phyloP scores from a whole-genome alignment of 768 basidiomycete species.

The Lentinula aciculospora region DNA sequence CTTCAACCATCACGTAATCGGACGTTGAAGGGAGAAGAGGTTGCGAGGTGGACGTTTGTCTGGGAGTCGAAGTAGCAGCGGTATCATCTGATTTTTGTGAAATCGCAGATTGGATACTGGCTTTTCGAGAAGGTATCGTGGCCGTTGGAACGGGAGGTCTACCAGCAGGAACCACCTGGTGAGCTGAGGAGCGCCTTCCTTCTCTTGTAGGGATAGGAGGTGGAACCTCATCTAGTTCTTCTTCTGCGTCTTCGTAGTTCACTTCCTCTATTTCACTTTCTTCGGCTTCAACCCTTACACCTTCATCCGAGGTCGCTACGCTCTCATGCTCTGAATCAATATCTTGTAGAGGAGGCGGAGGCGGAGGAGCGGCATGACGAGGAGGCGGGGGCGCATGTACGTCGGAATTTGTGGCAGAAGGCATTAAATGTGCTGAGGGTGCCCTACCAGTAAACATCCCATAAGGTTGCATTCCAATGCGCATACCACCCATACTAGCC shows the following conservation, averaged over 20 bases:
- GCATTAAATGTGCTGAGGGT: conserved; percentile 12
- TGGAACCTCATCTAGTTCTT: conserved; percentile 41
- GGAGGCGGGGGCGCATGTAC: conserved; percentile 24
- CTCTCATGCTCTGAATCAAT: conserved; percentile 44
- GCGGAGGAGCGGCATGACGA: conserved; percentile 22
- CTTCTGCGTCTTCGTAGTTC: conserved; percentile 46
- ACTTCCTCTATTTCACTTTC: conserved; percentile 73
- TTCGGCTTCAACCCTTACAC: conserved; percentile 60
- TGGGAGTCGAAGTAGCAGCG: not conserved
- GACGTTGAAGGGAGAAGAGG: conserved; percentile 22
- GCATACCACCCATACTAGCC: conserved; percentile 52
- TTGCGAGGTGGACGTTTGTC: conserved; percentile 1
- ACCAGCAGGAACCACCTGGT: conserved; percentile 20
- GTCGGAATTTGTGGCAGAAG: conserved; percentile 16
- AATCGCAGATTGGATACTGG: conserved; percentile 21
- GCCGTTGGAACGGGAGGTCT: conserved; percentile 32
- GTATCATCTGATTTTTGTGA: conserved; percentile 9
- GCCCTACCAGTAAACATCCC: conserved; percentile 9
- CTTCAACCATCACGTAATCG: conserved; percentile 64
- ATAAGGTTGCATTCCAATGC: conserved; percentile 49
- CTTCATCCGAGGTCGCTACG: conserved; percentile 46
- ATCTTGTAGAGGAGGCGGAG: conserved; percentile 26
- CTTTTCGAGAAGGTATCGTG: conserved; percentile 27
- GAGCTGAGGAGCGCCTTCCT: conserved; percentile 17
- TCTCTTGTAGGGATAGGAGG: conserved; percentile 52